These are phyloP conservation scores for Kwoniella dejecticola DNA, from an alignment of 768 basidiomycete species.

Conservation along the genomic window DNA sequence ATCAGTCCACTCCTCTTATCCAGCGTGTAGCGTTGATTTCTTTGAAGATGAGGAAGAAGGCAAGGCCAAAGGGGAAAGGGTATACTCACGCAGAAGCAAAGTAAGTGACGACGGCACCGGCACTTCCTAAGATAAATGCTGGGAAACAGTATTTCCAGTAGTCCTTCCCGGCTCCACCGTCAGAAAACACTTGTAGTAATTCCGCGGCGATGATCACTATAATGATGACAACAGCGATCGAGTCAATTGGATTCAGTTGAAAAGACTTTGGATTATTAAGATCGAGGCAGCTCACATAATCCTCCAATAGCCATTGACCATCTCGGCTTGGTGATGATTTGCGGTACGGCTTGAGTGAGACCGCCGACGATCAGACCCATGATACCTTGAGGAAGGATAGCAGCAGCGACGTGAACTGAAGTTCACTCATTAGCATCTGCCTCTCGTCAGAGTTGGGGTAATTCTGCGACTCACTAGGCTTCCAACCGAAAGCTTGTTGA, in stretches of 20 bases:
- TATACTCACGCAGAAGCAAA: constrained; percentile 23
- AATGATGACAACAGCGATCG: background rate
- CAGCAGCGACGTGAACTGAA: constrained; percentile 42
- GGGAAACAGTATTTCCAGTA: constrained; percentile 53
- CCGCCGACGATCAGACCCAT: constrained; percentile 39
- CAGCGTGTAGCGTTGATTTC: too few species aligned
- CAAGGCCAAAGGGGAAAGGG: background rate
- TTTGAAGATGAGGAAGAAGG: background rate
- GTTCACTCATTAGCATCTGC: background rate
- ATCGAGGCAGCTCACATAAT: constrained; percentile 27
- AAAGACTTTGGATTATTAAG: background rate
- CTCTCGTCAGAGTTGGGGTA: background rate
- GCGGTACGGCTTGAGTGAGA: constrained; percentile 29
- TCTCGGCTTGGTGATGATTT: constrained; percentile 39
- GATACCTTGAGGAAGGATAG: constrained; percentile 49
- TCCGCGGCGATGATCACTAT: constrained; percentile 39
- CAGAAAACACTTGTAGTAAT: constrained; percentile 41
- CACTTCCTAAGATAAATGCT: constrained; percentile 40
- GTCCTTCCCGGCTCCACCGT: constrained; percentile 46
- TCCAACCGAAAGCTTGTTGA: constrained; percentile 35
- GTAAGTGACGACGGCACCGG: constrained; percentile 37
- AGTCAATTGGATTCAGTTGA: background rate
- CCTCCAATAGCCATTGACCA: constrained; percentile 40
- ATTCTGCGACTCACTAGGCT: constrained; percentile 17
- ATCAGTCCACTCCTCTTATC: too few species aligned